Percentiles rank a stretch among this genome's conserved stretches.
Evolutionary conservation across 2,329 filamentous ascomycete species (phyloP).

Genomic region (Sporothrix dimorphospora): DNA sequence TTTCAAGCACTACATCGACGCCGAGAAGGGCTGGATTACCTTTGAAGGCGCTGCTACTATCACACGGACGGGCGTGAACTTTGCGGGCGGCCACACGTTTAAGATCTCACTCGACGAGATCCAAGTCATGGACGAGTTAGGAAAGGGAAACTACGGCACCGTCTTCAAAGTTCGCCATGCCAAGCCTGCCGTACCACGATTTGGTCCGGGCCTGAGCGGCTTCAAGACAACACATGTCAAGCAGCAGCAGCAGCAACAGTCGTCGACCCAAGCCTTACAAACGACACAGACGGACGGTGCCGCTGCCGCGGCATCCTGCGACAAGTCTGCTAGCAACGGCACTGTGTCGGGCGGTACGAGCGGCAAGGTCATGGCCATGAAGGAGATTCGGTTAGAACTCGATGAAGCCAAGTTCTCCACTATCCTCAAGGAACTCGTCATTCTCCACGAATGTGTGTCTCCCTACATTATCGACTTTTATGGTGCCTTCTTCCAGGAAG

Average conservation of each 20-base stretch:
- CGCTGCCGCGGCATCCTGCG: conserved; percentile 34
- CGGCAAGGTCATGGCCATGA: conserved; percentile 96
- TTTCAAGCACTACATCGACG: conserved; percentile 81
- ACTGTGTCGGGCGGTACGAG: conserved; percentile 51
- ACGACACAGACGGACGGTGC: conserved; percentile 24
- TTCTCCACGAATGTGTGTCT: conserved; percentile 90
- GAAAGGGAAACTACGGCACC: conserved; percentile 97
- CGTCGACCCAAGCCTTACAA: background rate
- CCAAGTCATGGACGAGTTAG: conserved; percentile 87
- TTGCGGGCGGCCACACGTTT: conserved; percentile 86
- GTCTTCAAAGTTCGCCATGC: conserved; percentile 95
- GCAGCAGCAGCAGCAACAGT: conserved; percentile 29
- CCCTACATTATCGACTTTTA: conserved; percentile 99
- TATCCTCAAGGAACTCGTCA: conserved; percentile 96
- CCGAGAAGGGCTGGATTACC: conserved; percentile 85
- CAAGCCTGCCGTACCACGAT: conserved; percentile 61
- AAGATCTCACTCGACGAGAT: conserved; percentile 95
- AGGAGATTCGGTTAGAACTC: conserved; percentile 92
- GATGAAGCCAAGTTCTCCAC: conserved; percentile 96
- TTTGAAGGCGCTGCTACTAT: conserved; percentile 94
- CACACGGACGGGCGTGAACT: conserved; percentile 87
- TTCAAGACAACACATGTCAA: conserved; percentile 42
- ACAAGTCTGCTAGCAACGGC: background rate
- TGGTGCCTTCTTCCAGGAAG: conserved; percentile 97
- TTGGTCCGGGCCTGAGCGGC: conserved; percentile 60